Conservation (phyloP, 2,329 filamentous ascomycete genomes). For the Eutypella sp. region DNA sequence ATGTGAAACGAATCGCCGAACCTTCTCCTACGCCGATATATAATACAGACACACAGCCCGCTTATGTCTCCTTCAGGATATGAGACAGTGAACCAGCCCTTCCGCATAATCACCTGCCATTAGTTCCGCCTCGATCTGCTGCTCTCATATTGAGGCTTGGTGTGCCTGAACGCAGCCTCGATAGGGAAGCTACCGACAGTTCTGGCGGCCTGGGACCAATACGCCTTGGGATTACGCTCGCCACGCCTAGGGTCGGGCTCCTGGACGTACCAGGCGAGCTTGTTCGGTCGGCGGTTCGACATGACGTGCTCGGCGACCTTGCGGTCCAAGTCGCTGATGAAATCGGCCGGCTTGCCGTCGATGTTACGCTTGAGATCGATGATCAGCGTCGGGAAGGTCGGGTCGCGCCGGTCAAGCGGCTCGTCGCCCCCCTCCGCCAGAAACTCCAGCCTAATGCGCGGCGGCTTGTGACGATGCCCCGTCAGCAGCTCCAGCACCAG, state of each 20-base stretch:
- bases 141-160: not conserved
- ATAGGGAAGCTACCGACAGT: not conserved
- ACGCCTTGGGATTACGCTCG: not conserved
- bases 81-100: too few species aligned
- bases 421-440: not conserved
- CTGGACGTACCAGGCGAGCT: not conserved
- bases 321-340: not conserved
- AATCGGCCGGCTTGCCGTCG: not conserved
- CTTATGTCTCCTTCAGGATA: too few species aligned
- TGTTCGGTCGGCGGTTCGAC: not conserved
- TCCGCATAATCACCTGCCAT: too few species aligned
- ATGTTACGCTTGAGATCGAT: not conserved
- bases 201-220: not conserved
- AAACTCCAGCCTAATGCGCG: not conserved
- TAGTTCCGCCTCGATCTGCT: too few species aligned
- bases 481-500: not conserved
- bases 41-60: too few species aligned
- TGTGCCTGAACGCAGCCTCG: not conserved
- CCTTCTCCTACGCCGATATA: too few species aligned
- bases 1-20: too few species aligned
- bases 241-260: not conserved
- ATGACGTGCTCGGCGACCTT: constrained; percentile 1
- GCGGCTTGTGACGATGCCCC: not conserved
- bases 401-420: not conserved
- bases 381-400: not conserved